Evolutionary conservation across 495 filamentous ascomycete genomes (phyloP), one percentile per base, ranked within the genome.

Genomic region (Penicillium chermesinum): DNA sequence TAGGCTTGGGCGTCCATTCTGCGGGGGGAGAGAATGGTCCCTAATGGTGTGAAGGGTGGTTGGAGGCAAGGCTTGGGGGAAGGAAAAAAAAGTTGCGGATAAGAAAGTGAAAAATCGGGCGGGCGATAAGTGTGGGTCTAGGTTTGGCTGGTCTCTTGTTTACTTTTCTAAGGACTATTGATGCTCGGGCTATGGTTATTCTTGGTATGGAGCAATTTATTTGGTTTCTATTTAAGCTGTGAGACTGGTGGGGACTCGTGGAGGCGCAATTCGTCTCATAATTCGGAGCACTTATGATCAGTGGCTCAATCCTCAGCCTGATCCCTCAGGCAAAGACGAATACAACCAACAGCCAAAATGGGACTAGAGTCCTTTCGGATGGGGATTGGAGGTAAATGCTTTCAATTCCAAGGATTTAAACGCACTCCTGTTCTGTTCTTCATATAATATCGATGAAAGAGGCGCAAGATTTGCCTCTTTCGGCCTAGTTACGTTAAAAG

Each of bases 1-100:
- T 85, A 80, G 55, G 81, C 80, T 65, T 80, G 71, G 40, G 83
- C 78, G 61, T 88, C 72, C 84, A 88, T 88, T 41, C 36, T 44
- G 38, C 9, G 17, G 22, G 39, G 47, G 13, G 25, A 33, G 22
- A 14, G 45, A 35, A 30, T 30, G 25, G 25, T 4, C 25, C 25
- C 25, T 30, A 10, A 10, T 30, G 25, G 25, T 5, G 25, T 4
- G 25, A 30, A 10, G 25, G 25, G 4, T 4, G 4, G 25, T 30
- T 30, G 25, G 25, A 30, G 10, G 4, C 25, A 30, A 30, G 10
- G 25, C 5, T 10, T 41, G 6, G 15, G 17, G n/a, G n/a, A n/a
- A 21, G 46, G 22, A 22, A 27, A 18, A 35, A 49, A 36, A 36
- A 13, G 46, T 36, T 38, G 16, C 38, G 46, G 46, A 49, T 49